Evolutionary conservation across 192 early-diverging fungal species (phyloP), one percentile per base, ranked within the genome.

Genomic region (Rhizoclosmatium globosum): DNA sequence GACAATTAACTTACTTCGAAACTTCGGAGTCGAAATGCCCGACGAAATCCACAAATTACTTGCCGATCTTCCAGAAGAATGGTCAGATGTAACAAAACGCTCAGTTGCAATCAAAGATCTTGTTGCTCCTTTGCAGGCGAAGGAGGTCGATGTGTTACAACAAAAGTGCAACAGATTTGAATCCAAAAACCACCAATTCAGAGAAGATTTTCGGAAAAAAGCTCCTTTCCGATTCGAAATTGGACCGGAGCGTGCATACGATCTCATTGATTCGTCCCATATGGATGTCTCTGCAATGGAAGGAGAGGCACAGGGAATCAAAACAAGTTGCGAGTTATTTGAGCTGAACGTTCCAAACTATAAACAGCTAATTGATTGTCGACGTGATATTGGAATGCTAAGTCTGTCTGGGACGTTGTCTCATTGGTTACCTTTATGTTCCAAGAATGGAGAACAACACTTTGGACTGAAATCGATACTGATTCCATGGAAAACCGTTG

Each of bases 141-240:
- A 85, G 43, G 90, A 92, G 69, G 90, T 92, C 1, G 90, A 92
- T 75, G 82, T 89, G 21, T 65, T 92, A 46, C 90, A 92, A 66
- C 90, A 92, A 77, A 92, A 92, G 64, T 92, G 89, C 82, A 92
- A 92, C 86, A 79, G 83, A 62, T 92, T 92, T 78, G 90, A 92
- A 69, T 85, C 81, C 68, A 82, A 84, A 42, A 91, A 91, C 71
- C 89, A 92, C 78, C 79, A 91, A 41, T 92, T 91, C 79, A 64
- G 89, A 19, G 90, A 92, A 85, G 87, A 91, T 21, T 92, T 91
- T 81, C 71, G 89, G 11, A 88, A 89, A 74, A 91, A 92, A 82
- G 90, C 90, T n/a, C 90, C 90, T n/a, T 92, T 92, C 82, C 90
- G 86, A 71, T 92, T 91, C 68, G 88, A 90, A 31, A 77, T 89